Base-by-base conservation (phyloP, 768 basidiomycete species). In the Vararia minispora region DNA sequence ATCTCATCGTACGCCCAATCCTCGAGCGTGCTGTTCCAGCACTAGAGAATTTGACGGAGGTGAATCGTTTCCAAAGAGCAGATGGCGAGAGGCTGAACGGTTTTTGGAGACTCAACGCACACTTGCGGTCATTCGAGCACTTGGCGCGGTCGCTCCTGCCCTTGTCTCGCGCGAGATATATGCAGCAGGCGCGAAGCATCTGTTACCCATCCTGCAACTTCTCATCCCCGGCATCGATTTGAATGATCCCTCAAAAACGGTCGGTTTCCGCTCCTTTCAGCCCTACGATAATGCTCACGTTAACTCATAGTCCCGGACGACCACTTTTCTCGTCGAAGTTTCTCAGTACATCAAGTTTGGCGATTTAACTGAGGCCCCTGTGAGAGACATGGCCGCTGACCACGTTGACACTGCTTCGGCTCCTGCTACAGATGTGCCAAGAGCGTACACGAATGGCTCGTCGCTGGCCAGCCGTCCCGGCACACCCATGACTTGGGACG, bases 201-300 rank as follows among this genome's bases (percentile, higher is more conserved):
- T 94, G 9, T 64, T 85, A 9, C 76, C 79, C 4, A 77, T 91
- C 30, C 66, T 94, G 45, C 76, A 89, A 39, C 66, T 91, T 14
- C 66, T 88, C 16, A 71, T 90, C 35, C 86, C 88, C 6, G 88
- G 86, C 4, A 87, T 92, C 47, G 89, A 92, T 61, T 65, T 91
- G 80, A 85, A 86, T 49, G 82, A 86, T 52, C 82, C 83, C 4
- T 62, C 71, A 0, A 87, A 87, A 61, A 86, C 82, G 45, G 80
- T 81, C 61, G 47, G 63, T 33, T 39, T 30, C 25, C 22, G 32
- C 43, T 28, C 25, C 20, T 12, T 21, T 12, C 31, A 36, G n/a
- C 14, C 18, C 25, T 32, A 23, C 29, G 22, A 14, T 9, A 12
- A 25, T 34, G 31, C 16, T 33, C 35, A 18, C 42, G 57, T 10